A percentile compares a stretch with the other conserved stretches of the same genome.
phyloP scores from a whole-genome alignment of 441 rosid species.

The Adansonia rubrostipa region DNA sequence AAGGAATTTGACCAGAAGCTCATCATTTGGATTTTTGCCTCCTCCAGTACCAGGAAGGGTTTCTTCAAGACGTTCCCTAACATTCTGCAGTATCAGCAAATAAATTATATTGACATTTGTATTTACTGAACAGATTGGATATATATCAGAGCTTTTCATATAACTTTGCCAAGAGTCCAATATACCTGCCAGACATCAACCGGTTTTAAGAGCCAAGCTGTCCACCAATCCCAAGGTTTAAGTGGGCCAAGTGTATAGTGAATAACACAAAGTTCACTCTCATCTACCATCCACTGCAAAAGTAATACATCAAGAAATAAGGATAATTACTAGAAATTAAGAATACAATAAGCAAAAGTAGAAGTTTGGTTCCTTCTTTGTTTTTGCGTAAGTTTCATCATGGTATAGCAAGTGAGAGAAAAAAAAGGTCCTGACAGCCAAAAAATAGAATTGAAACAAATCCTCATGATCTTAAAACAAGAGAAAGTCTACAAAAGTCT shows the following conservation, averaged over 20 bases:
- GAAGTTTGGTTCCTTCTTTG: not conserved
- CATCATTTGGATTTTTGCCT: constrained; percentile 78
- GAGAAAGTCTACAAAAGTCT: not conserved
- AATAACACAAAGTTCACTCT: constrained; percentile 82
- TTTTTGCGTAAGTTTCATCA: not conserved
- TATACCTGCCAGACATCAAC: constrained; percentile 96
- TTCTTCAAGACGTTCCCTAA: constrained; percentile 70
- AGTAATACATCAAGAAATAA: constrained; percentile 16
- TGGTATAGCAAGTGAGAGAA: not conserved
- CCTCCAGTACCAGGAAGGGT: constrained; percentile 92
- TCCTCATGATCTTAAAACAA: not conserved
- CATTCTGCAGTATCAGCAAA: constrained; percentile 53
- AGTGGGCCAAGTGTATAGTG: constrained; percentile 96
- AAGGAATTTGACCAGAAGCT: constrained; percentile 70
- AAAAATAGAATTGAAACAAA: constrained; percentile 7
- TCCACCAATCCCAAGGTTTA: constrained; percentile 99
- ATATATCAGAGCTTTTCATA: constrained; percentile 13
- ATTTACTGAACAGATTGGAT: not conserved
- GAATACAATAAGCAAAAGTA: constrained; percentile 16
- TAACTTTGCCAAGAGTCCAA: constrained; percentile 1
- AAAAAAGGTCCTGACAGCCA: not conserved
- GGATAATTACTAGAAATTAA: constrained; percentile 17
- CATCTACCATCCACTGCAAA: constrained; percentile 97
- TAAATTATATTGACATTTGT: constrained; percentile 11
- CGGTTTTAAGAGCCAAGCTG: constrained; percentile 95